Conservation (phyloP, 2,329 filamentous ascomycete genomes). For the Lachnum nothofagi region DNA sequence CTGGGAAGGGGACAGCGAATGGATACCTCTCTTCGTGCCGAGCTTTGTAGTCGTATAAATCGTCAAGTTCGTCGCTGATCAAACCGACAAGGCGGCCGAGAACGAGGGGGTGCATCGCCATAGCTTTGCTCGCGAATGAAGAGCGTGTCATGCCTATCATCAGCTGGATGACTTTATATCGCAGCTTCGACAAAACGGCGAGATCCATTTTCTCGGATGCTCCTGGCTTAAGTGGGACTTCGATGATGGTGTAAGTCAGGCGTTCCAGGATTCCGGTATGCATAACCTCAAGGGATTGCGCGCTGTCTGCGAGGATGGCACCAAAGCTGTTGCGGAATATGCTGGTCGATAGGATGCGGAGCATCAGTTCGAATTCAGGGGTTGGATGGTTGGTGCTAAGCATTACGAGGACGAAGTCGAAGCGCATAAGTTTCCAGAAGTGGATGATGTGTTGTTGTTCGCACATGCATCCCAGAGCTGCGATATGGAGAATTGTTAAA, state of each 20-base stretch:
- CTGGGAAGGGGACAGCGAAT: constrained; percentile 4
- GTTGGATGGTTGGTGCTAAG: constrained; percentile 62
- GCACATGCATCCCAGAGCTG: constrained; percentile 53
- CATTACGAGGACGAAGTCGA: constrained; percentile 62
- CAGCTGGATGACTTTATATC: constrained; percentile 42
- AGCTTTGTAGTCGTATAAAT: constrained; percentile 47
- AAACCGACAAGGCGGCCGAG: constrained; percentile 71
- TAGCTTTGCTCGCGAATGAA: constrained; percentile 57
- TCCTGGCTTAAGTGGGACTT: constrained; percentile 35
- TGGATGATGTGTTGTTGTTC: constrained; percentile 32
- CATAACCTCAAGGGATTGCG: constrained; percentile 36
- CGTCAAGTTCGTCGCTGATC: constrained; percentile 66
- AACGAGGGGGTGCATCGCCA: constrained; percentile 63
- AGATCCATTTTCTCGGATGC: constrained; percentile 25
- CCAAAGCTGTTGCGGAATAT: constrained; percentile 60
- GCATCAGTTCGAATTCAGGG: constrained; percentile 57
- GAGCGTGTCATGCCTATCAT: constrained; percentile 57
- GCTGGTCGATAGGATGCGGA: constrained; percentile 63
- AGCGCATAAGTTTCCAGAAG: constrained; percentile 66
- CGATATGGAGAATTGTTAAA: constrained; percentile 60
- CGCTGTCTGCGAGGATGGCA: constrained; percentile 48
- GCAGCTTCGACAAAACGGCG: constrained; percentile 25
- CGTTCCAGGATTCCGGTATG: constrained; percentile 31
- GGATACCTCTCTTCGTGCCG: constrained; percentile 40
- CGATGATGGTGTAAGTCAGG: constrained; percentile 41